Evolutionary conservation across 2,329 filamentous ascomycete species (phyloP), one percentile per base, ranked within the genome.

Genomic region (Thelonectria rubi): DNA sequence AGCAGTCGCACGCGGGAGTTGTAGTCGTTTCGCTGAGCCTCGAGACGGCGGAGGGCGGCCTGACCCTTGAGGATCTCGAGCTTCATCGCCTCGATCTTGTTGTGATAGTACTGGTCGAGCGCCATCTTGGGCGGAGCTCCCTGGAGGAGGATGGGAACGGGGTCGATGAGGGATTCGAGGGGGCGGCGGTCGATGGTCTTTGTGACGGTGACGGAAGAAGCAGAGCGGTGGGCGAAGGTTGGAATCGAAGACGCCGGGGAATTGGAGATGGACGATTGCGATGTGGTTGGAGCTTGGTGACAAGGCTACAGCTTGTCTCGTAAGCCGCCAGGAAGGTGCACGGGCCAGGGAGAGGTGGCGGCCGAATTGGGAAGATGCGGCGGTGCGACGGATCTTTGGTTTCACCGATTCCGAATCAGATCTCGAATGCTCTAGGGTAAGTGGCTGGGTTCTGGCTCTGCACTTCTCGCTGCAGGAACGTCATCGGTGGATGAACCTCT

Each of bases 51-150:
- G 65, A 99, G 85, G 60, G 97, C 93, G 58, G 95, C 94, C 82
- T 99, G 95, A 58, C 95, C 94, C 82, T 98, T 94, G 78, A 99
- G 94, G 78, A 99, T 99, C 88, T 99, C 94, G 79, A 99, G 93
- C 91, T 98, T 98, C 92, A 98, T 97, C 79, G 91, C 90, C 92
- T 99, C 95, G 82, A 98, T 98, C 86, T 99, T 99, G 86, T 98
- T 98, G 83, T 95, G 92, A 81, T 97, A 99, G 84, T 97, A 99
- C 81, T 91, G 97, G 81, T 98, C 95, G 82, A 99, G 92, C 87
- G 94, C 94, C 95, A 99, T 99, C 78, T 77, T 89, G 86, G n/a
- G 73, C 73, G 66, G 58, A 68, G 59, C 69, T 72, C 69, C 68
- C 30, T 32, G 32, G 47, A 55, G 52, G 58, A 46, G 47, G 45